A percentile compares a stretch with the other conserved stretches of the same genome.
These are phyloP conservation scores for Circinella minor DNA, from an alignment of 371 early-diverging fungal species.

Conservation along the genomic window DNA sequence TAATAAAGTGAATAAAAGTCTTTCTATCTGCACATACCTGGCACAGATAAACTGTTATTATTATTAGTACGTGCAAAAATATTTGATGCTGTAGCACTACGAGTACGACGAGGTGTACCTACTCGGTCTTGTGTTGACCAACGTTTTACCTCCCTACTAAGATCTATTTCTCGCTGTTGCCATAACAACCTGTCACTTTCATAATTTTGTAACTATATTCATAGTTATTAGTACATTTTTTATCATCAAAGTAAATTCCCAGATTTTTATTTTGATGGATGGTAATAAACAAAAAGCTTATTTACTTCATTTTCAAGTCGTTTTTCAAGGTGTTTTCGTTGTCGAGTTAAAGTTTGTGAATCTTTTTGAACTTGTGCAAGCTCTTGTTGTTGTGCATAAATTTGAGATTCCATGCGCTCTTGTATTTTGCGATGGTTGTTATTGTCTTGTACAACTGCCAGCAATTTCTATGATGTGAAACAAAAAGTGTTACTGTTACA, in stretches of 20 bases:
- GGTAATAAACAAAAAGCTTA: too few relatives aligned
- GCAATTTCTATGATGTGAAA: constrained; percentile 17
- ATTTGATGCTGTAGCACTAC: constrained; percentile 33
- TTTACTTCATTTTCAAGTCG: constrained; percentile 34
- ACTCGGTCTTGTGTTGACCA: constrained; percentile 11
- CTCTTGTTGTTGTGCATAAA: constrained; percentile 33
- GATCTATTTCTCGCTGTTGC: constrained; percentile 38
- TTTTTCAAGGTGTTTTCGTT: constrained; percentile 29
- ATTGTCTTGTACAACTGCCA: constrained; percentile 30
- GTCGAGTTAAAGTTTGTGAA: constrained; percentile 18
- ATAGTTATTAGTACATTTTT: neutral
- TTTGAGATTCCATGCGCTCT: constrained; percentile 32
- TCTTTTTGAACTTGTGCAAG: constrained; percentile 26
- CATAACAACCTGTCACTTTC: constrained; percentile 35
- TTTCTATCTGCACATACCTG: neutral
- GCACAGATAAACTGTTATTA: constrained; percentile 1
- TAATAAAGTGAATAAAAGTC: too few relatives aligned
- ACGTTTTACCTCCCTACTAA: constrained; percentile 24
- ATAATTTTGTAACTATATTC: constrained; percentile 27
- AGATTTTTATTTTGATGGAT: too few relatives aligned
- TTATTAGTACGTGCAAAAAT: constrained; percentile 13
- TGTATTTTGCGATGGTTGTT: constrained; percentile 26
- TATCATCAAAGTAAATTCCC: neutral
- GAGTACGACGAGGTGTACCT: constrained; percentile 24
- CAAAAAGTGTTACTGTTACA: neutral